Percentiles rank a stretch among this genome's conserved stretches.
Conservation (phyloP, 2,329 filamentous ascomycete genomes). For the Colletotrichum sp. region DNA sequence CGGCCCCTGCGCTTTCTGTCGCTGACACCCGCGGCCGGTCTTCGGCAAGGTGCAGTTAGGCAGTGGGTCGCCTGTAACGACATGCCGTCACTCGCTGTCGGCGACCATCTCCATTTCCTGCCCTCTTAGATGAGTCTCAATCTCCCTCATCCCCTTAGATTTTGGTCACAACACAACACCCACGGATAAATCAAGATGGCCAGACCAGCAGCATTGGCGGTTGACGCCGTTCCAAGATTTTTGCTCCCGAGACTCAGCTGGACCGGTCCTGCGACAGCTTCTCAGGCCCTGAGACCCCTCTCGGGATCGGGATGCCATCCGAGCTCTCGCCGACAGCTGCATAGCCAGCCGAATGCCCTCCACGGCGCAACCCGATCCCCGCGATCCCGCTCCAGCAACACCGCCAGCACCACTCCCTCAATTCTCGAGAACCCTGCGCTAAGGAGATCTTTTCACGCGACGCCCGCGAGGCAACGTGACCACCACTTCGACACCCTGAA, state of each 20-base stretch:
- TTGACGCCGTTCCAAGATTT: constrained; percentile 55
- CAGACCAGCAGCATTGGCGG: constrained; percentile 29
- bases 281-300: constrained; percentile 30
- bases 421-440: constrained; percentile 33
- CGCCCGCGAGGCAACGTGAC: constrained; percentile 67
- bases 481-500: constrained; percentile 99
- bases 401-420: constrained; percentile 14
- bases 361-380: constrained; percentile 25
- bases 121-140: background rate
- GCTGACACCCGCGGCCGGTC: constrained; percentile 8
- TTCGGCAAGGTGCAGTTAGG: constrained; percentile 3
- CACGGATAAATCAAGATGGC: constrained; percentile 27
- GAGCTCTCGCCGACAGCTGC: constrained; percentile 21
- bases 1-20: background rate
- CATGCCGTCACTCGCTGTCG: constrained; percentile 12
- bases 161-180: background rate
- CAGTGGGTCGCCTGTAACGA: constrained; percentile 17
- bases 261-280: constrained; percentile 37
- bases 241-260: constrained; percentile 63
- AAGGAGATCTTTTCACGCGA: constrained; percentile 70
- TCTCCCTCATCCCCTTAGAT: background rate
- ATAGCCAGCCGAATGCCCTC: constrained; percentile 25
- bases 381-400: constrained; percentile 2
- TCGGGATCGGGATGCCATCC: constrained; percentile 28
- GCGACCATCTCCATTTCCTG: background rate